phyloP scores from a whole-genome alignment of 352 stramenopile genomes.

The Globisporangium spiculum region DNA sequence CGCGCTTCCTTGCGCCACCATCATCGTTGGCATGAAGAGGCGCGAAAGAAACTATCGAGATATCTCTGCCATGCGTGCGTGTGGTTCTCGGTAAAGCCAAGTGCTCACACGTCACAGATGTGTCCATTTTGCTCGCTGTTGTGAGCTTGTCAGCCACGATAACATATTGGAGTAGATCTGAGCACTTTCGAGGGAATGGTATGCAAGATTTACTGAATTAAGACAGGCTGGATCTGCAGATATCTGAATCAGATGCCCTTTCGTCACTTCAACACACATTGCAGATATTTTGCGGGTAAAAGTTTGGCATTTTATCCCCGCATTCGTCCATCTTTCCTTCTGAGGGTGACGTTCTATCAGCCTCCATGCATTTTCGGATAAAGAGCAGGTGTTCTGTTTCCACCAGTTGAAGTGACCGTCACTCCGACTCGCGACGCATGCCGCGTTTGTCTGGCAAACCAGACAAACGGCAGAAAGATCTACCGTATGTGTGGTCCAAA shows the following conservation, averaged over 20 bases:
- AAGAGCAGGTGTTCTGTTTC: no score
- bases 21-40: neutral
- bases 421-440: neutral
- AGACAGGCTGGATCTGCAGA: neutral
- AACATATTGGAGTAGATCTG: neutral
- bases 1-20: constrained; percentile 4
- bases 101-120: constrained; percentile 11
- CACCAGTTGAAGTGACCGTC: constrained; percentile 14
- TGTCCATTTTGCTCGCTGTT: neutral
- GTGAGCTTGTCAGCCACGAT: neutral
- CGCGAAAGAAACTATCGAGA: neutral
- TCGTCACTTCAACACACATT: neutral
- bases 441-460: neutral
- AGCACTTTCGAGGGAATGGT: neutral
- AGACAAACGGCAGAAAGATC: neutral
- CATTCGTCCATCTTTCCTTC: no score
- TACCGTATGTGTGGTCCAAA: neutral
- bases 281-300: no score
- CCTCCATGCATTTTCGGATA: no score
- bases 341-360: no score
- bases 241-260: neutral
- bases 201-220: neutral
- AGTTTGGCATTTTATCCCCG: no score
- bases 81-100: neutral
- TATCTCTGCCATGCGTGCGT: neutral